Evolutionary conservation across 2,329 filamentous ascomycete species (phyloP).

Genomic region (Colletotrichum zoysiae): DNA sequence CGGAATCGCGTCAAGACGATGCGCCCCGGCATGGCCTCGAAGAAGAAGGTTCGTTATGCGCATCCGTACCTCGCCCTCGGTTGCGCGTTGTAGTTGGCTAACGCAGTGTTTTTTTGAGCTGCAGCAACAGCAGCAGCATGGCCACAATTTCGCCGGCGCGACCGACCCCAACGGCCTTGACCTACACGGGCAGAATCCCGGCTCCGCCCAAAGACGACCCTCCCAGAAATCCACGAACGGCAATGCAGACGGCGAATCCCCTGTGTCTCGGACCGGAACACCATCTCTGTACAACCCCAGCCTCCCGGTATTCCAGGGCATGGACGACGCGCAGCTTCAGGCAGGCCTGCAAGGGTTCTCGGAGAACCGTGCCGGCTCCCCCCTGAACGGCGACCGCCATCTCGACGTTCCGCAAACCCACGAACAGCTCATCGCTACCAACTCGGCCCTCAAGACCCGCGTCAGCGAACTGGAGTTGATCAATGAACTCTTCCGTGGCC

Average conservation of each 20-base stretch:
- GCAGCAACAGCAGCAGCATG: conserved; percentile 48
- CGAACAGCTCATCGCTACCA: conserved; percentile 83
- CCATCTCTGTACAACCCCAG: conserved; percentile 81
- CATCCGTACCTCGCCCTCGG: not conserved
- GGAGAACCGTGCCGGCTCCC: conserved; percentile 64
- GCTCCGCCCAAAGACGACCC: conserved; percentile 68
- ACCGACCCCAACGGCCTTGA: conserved; percentile 71
- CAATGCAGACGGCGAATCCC: conserved; percentile 80
- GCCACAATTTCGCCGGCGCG: conserved; percentile 55
- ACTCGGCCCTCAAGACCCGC: conserved; percentile 91
- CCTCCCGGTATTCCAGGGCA: conserved; percentile 83
- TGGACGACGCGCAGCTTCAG: conserved; percentile 79
- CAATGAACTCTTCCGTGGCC: conserved; percentile 83
- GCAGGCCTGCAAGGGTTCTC: conserved; percentile 64
- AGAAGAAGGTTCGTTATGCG: conserved; percentile 77
- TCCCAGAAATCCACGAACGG: conserved; percentile 81
- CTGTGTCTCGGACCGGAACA: conserved; percentile 83
- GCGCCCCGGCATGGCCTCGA: conserved; percentile 81
- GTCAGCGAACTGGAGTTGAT: conserved; percentile 97
- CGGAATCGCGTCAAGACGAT: conserved; percentile 96
- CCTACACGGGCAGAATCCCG: conserved; percentile 62
- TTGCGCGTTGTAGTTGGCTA: not conserved
- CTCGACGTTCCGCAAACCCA: conserved; percentile 81
- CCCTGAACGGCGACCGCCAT: conserved; percentile 70
- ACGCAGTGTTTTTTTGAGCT: not conserved